phyloP scores from a whole-genome alignment of 345 rosid genomes.

The Clarkia xantiana region DNA sequence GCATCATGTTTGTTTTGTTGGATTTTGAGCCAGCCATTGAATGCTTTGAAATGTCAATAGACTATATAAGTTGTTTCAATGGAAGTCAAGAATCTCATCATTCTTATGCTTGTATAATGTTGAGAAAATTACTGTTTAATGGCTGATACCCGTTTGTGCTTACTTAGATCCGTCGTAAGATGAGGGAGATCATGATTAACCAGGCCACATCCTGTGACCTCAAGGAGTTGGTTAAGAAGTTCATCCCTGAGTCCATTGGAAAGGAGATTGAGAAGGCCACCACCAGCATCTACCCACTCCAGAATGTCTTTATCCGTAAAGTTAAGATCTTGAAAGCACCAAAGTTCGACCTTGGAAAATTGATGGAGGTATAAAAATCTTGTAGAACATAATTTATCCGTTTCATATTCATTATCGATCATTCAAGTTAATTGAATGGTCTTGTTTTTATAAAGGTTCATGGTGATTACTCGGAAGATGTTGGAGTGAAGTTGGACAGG shows the following conservation, averaged over 20 bases:
- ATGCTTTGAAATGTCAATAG: too few species aligned
- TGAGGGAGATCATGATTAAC: conserved; percentile 80
- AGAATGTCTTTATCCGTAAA: conserved; percentile 81
- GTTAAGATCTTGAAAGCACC: conserved; percentile 94
- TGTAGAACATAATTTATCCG: too few species aligned
- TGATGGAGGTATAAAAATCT: conserved; percentile 99
- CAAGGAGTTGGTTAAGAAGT: conserved; percentile 73
- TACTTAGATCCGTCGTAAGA: conserved; percentile 73
- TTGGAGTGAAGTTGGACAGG: conserved; percentile 73
- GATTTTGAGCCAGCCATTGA: too few species aligned
- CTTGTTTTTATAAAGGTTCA: conserved; percentile 40
- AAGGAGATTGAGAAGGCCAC: conserved; percentile 89
- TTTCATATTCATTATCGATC: neutral
- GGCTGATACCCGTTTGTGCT: neutral
- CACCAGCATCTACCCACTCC: conserved; percentile 61
- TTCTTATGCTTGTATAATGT: neutral
- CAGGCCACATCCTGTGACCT: conserved; percentile 76
- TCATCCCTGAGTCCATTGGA: conserved; percentile 80
- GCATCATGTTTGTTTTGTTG: too few species aligned
- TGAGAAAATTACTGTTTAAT: neutral
- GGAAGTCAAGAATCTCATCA: too few species aligned
- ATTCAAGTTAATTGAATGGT: neutral
- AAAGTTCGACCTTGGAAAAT: conserved; percentile 90
- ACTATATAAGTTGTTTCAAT: too few species aligned
- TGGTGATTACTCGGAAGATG: conserved; percentile 74